Evolutionary conservation across 805 yeast species (phyloP).

Genomic region (Candida takata): DNA sequence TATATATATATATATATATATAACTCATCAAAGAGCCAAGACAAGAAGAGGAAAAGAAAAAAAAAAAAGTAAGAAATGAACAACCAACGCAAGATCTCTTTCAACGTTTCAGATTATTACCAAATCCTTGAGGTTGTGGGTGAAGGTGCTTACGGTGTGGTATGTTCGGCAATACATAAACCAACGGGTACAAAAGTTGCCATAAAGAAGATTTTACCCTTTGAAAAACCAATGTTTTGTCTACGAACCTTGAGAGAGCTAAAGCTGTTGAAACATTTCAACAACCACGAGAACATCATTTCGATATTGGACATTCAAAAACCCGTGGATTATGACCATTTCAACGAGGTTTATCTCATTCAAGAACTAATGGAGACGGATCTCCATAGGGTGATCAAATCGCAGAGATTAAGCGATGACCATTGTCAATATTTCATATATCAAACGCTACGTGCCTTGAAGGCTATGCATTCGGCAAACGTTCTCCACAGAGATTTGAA

Average conservation of each 20-base stretch:
- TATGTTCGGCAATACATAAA: conserved; percentile 59
- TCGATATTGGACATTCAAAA: conserved; percentile 59
- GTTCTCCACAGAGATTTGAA: conserved; percentile 74
- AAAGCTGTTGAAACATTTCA: conserved; percentile 55
- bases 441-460: conserved; percentile 64
- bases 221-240: conserved; percentile 57
- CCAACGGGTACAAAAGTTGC: conserved; percentile 63
- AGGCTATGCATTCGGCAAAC: conserved; percentile 62
- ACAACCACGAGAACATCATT: conserved; percentile 66
- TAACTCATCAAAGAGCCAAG: too few species aligned
- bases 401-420: conserved; percentile 53
- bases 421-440: conserved; percentile 66
- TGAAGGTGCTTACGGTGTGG: conserved; percentile 80
- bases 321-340: conserved; percentile 50
- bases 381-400: conserved; percentile 52
- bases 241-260: conserved; percentile 67
- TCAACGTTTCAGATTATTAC: conserved; percentile 58
- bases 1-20: too few species aligned
- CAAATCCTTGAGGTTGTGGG: conserved; percentile 58
- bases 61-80: neutral
- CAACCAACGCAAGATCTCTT: conserved; percentile 40
- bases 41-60: too few species aligned
- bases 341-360: conserved; percentile 66
- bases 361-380: conserved; percentile 79
- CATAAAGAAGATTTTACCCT: conserved; percentile 70